Evolutionary conservation across 495 filamentous ascomycete species (phyloP).

Genomic region (Penicillium canescens): DNA sequence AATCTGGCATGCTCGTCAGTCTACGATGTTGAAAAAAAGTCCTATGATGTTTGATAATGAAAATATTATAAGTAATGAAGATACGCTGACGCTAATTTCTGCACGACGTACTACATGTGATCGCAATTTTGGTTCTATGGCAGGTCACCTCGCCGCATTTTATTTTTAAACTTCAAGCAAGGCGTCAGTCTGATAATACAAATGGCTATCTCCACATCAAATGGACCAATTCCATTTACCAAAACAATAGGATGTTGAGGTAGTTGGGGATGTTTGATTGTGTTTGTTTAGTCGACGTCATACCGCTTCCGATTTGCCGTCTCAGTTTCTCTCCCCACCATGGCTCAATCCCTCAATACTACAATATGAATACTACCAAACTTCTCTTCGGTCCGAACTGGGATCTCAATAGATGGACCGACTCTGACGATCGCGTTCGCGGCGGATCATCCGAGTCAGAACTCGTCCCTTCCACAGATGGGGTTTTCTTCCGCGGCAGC

Average conservation of each 20-base stretch:
- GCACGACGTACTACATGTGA: too few relatives aligned
- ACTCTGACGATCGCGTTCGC: constrained; percentile 71
- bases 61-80: not conserved
- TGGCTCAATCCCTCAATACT: not conserved
- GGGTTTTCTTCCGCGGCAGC: constrained; percentile 59
- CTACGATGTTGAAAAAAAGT: constrained; percentile 7
- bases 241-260: too few relatives aligned
- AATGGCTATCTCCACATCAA: too few relatives aligned
- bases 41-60: constrained; percentile 7
- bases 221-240: too few relatives aligned
- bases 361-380: not conserved
- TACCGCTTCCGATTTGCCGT: too few relatives aligned
- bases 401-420: constrained; percentile 63
- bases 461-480: constrained; percentile 31
- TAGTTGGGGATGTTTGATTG: too few relatives aligned
- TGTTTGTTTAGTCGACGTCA: too few relatives aligned
- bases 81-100: not conserved
- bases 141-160: not conserved
- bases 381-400: constrained; percentile 29
- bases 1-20: constrained; percentile 21
- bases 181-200: too few relatives aligned
- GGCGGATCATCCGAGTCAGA: constrained; percentile 66
- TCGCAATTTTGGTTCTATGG: too few relatives aligned
- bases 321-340: not conserved
- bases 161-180: too few relatives aligned